Conservation (phyloP, 148 eudicot genomes). For the Chenopodium formosanum region DNA sequence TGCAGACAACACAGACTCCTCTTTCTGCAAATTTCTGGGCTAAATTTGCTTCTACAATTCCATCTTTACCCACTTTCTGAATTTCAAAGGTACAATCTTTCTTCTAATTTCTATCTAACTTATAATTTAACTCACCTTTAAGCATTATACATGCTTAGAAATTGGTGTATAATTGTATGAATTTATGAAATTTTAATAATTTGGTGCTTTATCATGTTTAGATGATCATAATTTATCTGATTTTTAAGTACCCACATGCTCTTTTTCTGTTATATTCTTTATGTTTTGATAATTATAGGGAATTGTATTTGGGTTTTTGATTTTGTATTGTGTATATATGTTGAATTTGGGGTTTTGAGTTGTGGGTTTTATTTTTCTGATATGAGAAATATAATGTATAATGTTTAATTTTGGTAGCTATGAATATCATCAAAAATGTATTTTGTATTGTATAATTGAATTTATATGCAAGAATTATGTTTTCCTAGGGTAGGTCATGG, state of each 20-base stretch:
- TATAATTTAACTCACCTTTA: background rate
- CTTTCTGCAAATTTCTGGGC: constrained; percentile 1
- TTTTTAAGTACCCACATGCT: constrained; percentile 14
- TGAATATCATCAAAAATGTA: background rate
- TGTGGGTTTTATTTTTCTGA: constrained; percentile 1
- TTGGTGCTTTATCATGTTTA: constrained; percentile 13
- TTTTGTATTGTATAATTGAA: background rate
- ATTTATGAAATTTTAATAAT: background rate
- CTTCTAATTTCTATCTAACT: background rate
- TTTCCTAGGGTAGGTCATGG: constrained; percentile 48
- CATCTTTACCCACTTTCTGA: background rate
- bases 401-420: background rate
- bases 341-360: constrained; percentile 16
- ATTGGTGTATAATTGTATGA: background rate
- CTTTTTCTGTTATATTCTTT: constrained; percentile 9
- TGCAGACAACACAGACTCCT: constrained; percentile 5
- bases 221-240: background rate
- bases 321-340: background rate
- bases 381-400: background rate
- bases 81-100: constrained; percentile 24
- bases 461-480: background rate
- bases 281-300: background rate
- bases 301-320: constrained; percentile 7
- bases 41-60: background rate
- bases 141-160: background rate